Evolutionary conservation across 345 rosid species (phyloP), one percentile per base, ranked within the genome.

Genomic region (Eucalyptus decipiens): DNA sequence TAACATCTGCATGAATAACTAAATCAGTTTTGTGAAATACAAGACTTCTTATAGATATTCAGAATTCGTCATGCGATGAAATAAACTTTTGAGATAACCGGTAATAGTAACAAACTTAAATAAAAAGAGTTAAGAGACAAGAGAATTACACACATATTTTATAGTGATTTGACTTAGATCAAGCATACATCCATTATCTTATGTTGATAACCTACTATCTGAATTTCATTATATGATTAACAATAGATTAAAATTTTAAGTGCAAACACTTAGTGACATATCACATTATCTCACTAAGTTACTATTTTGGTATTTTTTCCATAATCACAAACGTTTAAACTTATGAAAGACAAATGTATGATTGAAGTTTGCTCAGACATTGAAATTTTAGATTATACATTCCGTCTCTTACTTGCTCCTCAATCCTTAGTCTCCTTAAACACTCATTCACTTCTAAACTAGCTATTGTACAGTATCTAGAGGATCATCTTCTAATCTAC

Each of bases 121-220:
- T 52, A 1, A 21, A 1, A 2, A 52, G 26, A 52, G 11, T 21
- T 52, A 52, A 8, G 11, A 52, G 26, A 52, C 4, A 52, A 52
- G 2, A 52, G 5, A 50, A 50, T 0, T 52, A 11, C 58, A 52
- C 7, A 52, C 0, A 0, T 8, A 50, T 6, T 50, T 3, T 50
- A 50, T 50, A 50, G 1, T 52, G 2, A 0, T 52, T 52, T 52
- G 24, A 5, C 9, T 52, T 52, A 52, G 0, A 52, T 52, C 0
- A n/a, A n/a, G n/a, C n/a, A n/a, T n/a, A n/a, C n/a, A n/a, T n/a
- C n/a, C n/a, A n/a, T n/a, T n/a, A n/a, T n/a, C n/a, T n/a, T 4
- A 7, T 52, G 0, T 52, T 52, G 10, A 3, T 0, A 19, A 0
- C 2, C 5, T 52, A 18, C 2, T 51, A 0, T 1, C 0, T 18